phyloP scores from a whole-genome alignment of 1,284 basidiomycete genomes.

The Jaminaea rosea region DNA sequence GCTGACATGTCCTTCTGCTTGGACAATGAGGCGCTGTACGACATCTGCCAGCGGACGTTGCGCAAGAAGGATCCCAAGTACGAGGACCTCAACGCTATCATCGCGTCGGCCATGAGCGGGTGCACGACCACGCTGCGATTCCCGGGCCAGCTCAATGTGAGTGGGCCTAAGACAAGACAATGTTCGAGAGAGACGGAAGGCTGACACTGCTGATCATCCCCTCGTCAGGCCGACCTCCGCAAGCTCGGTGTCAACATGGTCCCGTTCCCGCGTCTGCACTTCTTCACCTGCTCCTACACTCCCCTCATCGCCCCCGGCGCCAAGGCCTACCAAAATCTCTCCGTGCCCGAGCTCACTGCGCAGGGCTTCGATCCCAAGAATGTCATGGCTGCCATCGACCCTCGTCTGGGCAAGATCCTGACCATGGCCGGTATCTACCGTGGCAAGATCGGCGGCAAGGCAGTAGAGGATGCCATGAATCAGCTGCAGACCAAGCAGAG shows the following conservation, averaged over 20 bases:
- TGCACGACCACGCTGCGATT: conserved; percentile 82
- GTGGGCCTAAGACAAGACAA: no score
- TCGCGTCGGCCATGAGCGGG: conserved; percentile 79
- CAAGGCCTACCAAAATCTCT: conserved; percentile 53
- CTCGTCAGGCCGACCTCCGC: conserved; percentile 84
- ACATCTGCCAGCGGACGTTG: conserved; percentile 68
- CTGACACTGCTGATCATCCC: conserved; percentile 47
- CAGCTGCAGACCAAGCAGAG: conserved; percentile 40
- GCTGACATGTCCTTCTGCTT: conserved; percentile 82
- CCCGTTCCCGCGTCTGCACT: conserved; percentile 48
- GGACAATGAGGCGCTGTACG: conserved; percentile 89
- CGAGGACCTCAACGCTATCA: conserved; percentile 51
- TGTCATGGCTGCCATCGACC: conserved; percentile 67
- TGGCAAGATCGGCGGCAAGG: conserved; percentile 49
- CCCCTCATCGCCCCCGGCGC: conserved; percentile 44
- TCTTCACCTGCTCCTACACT: conserved; percentile 47
- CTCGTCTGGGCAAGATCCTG: conserved; percentile 54
- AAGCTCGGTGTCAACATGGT: conserved; percentile 83
- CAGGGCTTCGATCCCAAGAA: conserved; percentile 45
- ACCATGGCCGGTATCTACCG: conserved; percentile 49
- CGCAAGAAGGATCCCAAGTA: conserved; percentile 56
- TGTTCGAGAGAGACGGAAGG: no score
- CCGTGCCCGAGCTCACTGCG: conserved; percentile 40
- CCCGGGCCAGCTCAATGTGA: conserved; percentile 56
- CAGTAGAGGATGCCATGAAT: conserved; percentile 40